These are phyloP conservation scores for Malus sieversii DNA, from an alignment of 306 rosid species.

Conservation along the genomic window DNA sequence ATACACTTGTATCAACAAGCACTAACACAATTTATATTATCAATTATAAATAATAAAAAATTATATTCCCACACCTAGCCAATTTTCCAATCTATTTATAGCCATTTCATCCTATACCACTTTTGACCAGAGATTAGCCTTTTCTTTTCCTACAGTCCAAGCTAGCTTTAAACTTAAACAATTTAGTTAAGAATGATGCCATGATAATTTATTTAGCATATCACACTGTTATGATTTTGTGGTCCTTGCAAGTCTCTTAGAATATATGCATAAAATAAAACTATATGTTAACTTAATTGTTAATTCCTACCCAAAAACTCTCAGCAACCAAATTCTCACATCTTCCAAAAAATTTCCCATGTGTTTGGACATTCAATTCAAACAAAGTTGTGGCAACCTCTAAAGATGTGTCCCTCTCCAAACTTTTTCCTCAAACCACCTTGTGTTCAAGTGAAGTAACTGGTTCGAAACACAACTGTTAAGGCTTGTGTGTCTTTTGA, in stretches of 20 bases:
- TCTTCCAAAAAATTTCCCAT: slow-evolving; percentile 18
- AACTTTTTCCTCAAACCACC: slow-evolving; percentile 6
- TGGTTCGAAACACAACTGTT: slow-evolving; percentile 20
- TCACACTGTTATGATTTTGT: slow-evolving; percentile 69
- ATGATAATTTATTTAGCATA: slow-evolving; percentile 54
- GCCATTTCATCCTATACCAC: slow-evolving; percentile 44
- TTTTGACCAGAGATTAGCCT: slow-evolving; percentile 56
- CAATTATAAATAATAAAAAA: not conserved
- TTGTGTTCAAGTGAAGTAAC: slow-evolving; percentile 4
- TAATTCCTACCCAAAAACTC: slow-evolving; percentile 15
- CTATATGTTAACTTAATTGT: not conserved
- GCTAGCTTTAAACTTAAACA: slow-evolving; percentile 27
- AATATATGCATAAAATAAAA: not conserved
- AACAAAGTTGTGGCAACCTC: slow-evolving; percentile 21
- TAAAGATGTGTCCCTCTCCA: slow-evolving; percentile 21
- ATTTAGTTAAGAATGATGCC: slow-evolving; percentile 29
- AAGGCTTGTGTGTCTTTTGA: slow-evolving; percentile 27
- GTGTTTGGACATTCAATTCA: slow-evolving; percentile 12
- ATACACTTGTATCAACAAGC: not conserved
- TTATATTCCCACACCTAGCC: slow-evolving; percentile 21
- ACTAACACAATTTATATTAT: not conserved
- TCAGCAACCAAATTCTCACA: slow-evolving; percentile 15
- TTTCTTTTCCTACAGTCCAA: slow-evolving; percentile 58
- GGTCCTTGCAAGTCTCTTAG: slow-evolving; percentile 43
- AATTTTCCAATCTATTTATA: slow-evolving; percentile 18